phyloP scores from a whole-genome alignment of 2,329 filamentous ascomycete genomes.

The Xylariaceae sp. region DNA sequence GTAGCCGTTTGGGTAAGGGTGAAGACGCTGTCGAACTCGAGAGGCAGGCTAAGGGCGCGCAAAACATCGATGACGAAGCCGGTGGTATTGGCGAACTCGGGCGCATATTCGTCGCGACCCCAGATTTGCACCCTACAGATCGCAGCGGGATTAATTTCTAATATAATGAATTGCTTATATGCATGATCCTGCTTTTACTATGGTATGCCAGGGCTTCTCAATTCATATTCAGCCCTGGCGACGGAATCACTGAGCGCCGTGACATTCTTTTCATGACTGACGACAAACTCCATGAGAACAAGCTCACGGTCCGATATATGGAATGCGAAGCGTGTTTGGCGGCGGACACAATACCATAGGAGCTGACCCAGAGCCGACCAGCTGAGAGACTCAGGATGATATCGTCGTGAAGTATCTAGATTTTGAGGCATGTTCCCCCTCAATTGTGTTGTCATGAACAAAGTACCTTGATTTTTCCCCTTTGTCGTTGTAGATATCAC shows the following conservation, averaged over 20 bases:
- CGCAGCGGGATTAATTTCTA: too few relatives aligned
- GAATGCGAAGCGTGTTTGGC: constrained; percentile 10
- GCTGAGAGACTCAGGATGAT: not conserved
- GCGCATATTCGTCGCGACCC: too few relatives aligned
- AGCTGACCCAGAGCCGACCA: constrained; percentile 7
- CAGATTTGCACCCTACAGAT: too few relatives aligned
- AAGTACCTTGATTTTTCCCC: not conserved
- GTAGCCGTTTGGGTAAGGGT: too few relatives aligned
- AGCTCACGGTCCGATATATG: constrained; percentile 5
- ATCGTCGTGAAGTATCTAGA: not conserved
- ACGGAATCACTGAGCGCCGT: constrained; percentile 1
- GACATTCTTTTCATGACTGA: not conserved
- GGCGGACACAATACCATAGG: constrained; percentile 8
- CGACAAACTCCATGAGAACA: constrained; percentile 9
- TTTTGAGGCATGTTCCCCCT: not conserved
- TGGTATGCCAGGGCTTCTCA: constrained; percentile 8
- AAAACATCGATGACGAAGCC: too few relatives aligned
- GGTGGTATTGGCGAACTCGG: too few relatives aligned
- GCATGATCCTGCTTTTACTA: too few relatives aligned
- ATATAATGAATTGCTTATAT: too few relatives aligned
- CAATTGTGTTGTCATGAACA: not conserved
- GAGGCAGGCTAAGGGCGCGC: too few relatives aligned
- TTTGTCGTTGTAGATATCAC: not conserved
- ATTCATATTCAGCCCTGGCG: constrained; percentile 8
- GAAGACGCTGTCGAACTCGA: too few relatives aligned